Conservation (phyloP, 192 early-diverging fungal genomes). For the Backusella mclennaniae region DNA sequence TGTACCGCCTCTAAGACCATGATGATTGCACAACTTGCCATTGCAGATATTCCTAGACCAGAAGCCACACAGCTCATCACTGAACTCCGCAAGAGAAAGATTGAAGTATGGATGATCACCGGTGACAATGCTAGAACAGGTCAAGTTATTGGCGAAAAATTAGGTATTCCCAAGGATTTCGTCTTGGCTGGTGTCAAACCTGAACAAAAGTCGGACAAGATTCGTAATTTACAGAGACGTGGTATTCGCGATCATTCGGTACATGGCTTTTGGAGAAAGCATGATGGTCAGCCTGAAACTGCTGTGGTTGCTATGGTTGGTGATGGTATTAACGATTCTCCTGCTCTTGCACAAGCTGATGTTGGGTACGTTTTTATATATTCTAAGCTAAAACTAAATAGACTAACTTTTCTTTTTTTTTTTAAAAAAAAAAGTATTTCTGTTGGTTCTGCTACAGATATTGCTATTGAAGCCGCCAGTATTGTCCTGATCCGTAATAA, state of each 20-base stretch:
- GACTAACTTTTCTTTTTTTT: background rate
- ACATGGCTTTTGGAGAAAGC: conserved; percentile 7
- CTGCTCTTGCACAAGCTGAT: conserved; percentile 87
- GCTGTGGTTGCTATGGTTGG: conserved; percentile 87
- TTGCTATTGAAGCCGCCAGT: conserved; percentile 88
- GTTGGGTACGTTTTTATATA: conserved; percentile 49
- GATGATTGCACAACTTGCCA: conserved; percentile 47
- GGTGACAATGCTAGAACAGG: conserved; percentile 72
- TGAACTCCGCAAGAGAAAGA: conserved; percentile 44
- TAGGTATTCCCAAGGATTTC: conserved; percentile 59
- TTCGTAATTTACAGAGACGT: conserved; percentile 54
- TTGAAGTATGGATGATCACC: conserved; percentile 79
- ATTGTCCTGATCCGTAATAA: conserved; percentile 80
- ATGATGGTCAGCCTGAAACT: conserved; percentile 15
- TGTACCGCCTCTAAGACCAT: conserved; percentile 33
- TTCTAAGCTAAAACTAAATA: background rate
- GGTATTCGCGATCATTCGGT: conserved; percentile 5
- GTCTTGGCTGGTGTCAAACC: conserved; percentile 71
- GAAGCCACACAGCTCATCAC: conserved; percentile 55
- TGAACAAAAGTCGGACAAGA: conserved; percentile 64
- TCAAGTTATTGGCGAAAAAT: conserved; percentile 52
- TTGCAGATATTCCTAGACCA: conserved; percentile 60
- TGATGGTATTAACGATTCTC: conserved; percentile 95
- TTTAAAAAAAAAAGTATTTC: conserved; percentile 57
- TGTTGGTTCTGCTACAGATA: conserved; percentile 84